phyloP scores from a whole-genome alignment of 495 filamentous ascomycete species.

The Cetradonia linearis region DNA sequence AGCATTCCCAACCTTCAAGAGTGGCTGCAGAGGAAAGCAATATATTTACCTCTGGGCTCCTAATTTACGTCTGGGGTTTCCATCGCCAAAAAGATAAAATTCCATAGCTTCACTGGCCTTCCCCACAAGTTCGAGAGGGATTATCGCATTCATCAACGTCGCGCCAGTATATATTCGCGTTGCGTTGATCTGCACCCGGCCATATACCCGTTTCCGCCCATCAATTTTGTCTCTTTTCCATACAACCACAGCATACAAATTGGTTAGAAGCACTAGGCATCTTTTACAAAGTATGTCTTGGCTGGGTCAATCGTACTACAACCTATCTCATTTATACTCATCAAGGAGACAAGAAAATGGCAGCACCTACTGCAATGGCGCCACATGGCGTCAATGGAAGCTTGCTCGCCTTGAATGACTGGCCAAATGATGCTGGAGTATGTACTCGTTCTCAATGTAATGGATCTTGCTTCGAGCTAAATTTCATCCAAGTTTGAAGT shows the following conservation, averaged over 20 bases:
- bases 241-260: not conserved
- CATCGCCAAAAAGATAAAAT: not conserved
- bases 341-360: not conserved
- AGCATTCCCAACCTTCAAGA: no score
- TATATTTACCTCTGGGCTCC: not conserved
- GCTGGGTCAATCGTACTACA: not conserved
- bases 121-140: not conserved
- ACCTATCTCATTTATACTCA: not conserved
- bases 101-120: not conserved
- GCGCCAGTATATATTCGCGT: not conserved
- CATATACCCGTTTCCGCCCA: not conserved
- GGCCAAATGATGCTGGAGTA: constrained; percentile 32
- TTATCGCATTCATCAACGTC: not conserved
- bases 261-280: not conserved
- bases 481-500: constrained; percentile 37
- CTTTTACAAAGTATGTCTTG: not conserved
- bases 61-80: not conserved
- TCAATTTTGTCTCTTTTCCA: not conserved
- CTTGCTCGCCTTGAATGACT: constrained; percentile 23
- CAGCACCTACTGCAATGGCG: not conserved
- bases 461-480: not conserved
- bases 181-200: not conserved
- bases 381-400: constrained; percentile 10
- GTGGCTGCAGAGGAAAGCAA: not conserved
- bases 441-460: not conserved